These are phyloP conservation scores for Ogataea trehaloabstinens DNA, from an alignment of 805 yeast species.

Conservation along the genomic window DNA sequence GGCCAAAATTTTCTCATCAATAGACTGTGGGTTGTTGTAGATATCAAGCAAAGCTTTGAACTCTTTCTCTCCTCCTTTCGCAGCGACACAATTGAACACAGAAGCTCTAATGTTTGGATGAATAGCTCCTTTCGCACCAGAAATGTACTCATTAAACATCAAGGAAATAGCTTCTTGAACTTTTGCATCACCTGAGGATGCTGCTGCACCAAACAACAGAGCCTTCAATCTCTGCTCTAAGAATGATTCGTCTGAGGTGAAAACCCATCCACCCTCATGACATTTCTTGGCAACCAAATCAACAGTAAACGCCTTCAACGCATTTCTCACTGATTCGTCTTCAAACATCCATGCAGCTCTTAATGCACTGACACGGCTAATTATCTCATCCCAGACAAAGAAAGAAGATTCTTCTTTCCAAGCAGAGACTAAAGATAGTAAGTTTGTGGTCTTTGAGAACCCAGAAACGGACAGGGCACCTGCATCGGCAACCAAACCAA, in stretches of 20 bases:
- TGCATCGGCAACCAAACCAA: conserved; percentile 57
- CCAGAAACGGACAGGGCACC: conserved; percentile 52
- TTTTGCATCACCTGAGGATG: conserved; percentile 38
- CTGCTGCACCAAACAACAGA: conserved; percentile 42
- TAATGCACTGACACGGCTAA: conserved; percentile 37
- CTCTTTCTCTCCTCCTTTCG: conserved; percentile 37
- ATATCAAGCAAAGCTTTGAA: conserved; percentile 43
- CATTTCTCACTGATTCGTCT: conserved; percentile 30
- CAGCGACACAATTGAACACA: conserved; percentile 43
- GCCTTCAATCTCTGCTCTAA: conserved; percentile 39
- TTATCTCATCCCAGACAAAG: conserved; percentile 59
- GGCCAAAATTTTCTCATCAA: conserved; percentile 58
- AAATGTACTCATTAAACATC: conserved; percentile 28
- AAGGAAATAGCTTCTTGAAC: conserved; percentile 28
- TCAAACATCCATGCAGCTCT: conserved; percentile 38
- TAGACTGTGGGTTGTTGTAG: conserved; percentile 48
- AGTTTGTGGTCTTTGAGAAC: conserved; percentile 39
- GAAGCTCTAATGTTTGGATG: conserved; percentile 46
- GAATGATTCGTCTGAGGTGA: conserved; percentile 68
- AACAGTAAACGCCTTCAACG: conserved; percentile 34
- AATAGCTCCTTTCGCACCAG: conserved; percentile 32
- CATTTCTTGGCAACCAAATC: conserved; percentile 26
- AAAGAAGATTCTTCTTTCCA: conserved; percentile 38
- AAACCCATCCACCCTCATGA: conserved; percentile 72
- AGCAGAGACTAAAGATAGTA: conserved; percentile 44